Conservation (phyloP, 2,329 filamentous ascomycete species). For the Phialophora expanda region DNA sequence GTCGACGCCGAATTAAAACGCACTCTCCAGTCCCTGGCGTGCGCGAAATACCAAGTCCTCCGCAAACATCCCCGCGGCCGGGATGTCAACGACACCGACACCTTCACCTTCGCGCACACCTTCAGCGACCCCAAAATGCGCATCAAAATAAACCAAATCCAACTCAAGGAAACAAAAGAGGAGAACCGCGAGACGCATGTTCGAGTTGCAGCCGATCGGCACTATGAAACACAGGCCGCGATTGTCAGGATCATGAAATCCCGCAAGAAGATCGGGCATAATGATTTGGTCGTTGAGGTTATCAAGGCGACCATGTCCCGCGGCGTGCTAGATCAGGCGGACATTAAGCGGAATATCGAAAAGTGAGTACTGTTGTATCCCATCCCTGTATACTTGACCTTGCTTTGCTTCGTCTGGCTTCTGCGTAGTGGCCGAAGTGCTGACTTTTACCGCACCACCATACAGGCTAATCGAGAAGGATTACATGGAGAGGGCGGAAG, state of each 20-base stretch:
- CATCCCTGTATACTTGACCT: background rate
- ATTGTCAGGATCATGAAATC: slow-evolving; percentile 98
- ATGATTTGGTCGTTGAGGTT: slow-evolving; percentile 87
- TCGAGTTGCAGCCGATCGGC: slow-evolving; percentile 82
- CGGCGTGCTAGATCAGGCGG: slow-evolving; percentile 80
- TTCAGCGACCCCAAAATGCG: slow-evolving; percentile 84
- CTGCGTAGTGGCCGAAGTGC: background rate
- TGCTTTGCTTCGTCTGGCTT: background rate
- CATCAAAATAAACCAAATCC: slow-evolving; percentile 98
- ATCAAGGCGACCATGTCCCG: slow-evolving; percentile 87
- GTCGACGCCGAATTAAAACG: slow-evolving; percentile 79
- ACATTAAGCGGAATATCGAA: slow-evolving; percentile 98
- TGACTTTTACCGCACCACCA: background rate
- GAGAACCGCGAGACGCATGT: slow-evolving; percentile 96
- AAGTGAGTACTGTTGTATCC: slow-evolving; percentile 62
- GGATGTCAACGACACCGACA: slow-evolving; percentile 78
- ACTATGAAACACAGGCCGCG: slow-evolving; percentile 95
- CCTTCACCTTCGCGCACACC: slow-evolving; percentile 77
- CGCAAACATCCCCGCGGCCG: slow-evolving; percentile 82
- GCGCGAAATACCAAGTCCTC: slow-evolving; percentile 83
- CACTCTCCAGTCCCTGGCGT: slow-evolving; percentile 93
- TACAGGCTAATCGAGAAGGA: slow-evolving; percentile 88
- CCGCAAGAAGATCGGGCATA: slow-evolving; percentile 81
- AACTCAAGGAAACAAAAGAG: slow-evolving; percentile 91
- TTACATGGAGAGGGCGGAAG: slow-evolving; percentile 81